Conservation (phyloP, 75 land plant species). For the Picea sitchensis region DNA sequence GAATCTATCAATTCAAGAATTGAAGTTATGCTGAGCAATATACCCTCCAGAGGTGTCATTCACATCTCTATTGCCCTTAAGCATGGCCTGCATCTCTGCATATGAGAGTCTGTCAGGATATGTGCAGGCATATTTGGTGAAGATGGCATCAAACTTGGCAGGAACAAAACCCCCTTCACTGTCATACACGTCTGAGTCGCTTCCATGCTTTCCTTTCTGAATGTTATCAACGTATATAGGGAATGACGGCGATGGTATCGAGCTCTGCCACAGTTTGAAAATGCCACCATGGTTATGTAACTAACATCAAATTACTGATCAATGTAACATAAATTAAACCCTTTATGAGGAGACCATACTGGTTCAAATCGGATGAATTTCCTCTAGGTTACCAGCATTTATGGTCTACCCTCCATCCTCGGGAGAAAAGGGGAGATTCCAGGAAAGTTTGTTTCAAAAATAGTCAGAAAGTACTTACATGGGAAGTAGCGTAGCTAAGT, state of each 20-base stretch:
- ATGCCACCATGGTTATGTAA: too few relatives aligned
- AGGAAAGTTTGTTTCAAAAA: too few relatives aligned
- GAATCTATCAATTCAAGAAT: neutral
- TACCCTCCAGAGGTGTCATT: conserved; percentile 31
- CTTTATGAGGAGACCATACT: too few relatives aligned
- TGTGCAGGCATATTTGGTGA: conserved; percentile 30
- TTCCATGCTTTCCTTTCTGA: conserved; percentile 54
- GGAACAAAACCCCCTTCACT: conserved; percentile 57
- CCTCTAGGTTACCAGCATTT: too few relatives aligned
- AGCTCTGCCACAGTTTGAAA: conserved; percentile 20
- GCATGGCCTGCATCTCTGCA: conserved; percentile 25
- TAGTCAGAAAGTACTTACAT: conserved; percentile 13
- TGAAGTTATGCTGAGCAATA: neutral
- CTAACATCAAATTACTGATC: too few relatives aligned
- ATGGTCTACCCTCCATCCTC: too few relatives aligned
- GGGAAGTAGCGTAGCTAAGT: conserved; percentile 28
- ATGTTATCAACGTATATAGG: conserved; percentile 71
- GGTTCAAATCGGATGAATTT: too few relatives aligned
- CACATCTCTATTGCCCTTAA: conserved; percentile 19
- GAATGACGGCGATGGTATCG: conserved; percentile 23
- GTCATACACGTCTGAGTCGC: conserved; percentile 67
- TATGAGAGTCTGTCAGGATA: conserved; percentile 24
- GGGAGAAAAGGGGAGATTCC: too few relatives aligned
- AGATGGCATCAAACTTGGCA: conserved; percentile 35
- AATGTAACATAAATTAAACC: too few relatives aligned